Percentiles rank a stretch among this genome's conserved stretches.
Evolutionary conservation across 805 yeast species (phyloP).

Genomic region (Saccharomyces jurei): DNA sequence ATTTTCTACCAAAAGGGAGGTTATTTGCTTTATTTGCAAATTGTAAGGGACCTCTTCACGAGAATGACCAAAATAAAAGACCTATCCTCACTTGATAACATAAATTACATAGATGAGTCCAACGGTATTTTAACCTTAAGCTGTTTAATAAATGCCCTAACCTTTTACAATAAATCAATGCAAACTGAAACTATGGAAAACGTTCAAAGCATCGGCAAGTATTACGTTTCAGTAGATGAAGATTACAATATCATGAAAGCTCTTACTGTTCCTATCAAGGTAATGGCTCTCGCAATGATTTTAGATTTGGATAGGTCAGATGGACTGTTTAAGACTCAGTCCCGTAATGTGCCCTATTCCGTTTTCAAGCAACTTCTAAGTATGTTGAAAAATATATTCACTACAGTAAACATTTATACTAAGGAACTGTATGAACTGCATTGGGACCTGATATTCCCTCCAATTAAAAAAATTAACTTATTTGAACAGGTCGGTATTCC

Average conservation of each 20-base stretch:
- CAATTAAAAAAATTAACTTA: slow-evolving; percentile 17
- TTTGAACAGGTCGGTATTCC: slow-evolving; percentile 24
- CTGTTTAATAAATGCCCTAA: slow-evolving; percentile 37
- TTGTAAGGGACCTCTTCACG: slow-evolving; percentile 17
- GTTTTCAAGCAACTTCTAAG: slow-evolving; percentile 41
- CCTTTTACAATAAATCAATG: slow-evolving; percentile 40
- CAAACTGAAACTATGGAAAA: slow-evolving; percentile 31
- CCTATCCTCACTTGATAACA: slow-evolving; percentile 29
- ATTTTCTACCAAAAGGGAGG: slow-evolving; percentile 48
- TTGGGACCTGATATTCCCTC: slow-evolving; percentile 26
- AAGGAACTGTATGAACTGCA: slow-evolving; percentile 24
- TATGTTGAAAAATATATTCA: slow-evolving; percentile 37
- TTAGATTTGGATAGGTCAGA: slow-evolving; percentile 12
- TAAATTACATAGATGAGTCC: slow-evolving; percentile 32
- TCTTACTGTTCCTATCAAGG: slow-evolving; percentile 17
- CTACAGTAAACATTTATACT: slow-evolving; percentile 28
- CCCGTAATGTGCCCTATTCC: slow-evolving; percentile 29
- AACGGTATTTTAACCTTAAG: slow-evolving; percentile 32
- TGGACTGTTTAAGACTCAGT: slow-evolving; percentile 21
- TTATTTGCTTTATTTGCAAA: slow-evolving; percentile 24
- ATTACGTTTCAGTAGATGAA: slow-evolving; percentile 15
- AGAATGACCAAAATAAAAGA: slow-evolving; percentile 18
- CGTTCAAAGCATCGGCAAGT: slow-evolving; percentile 17
- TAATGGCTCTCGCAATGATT: slow-evolving; percentile 17
- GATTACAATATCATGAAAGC: slow-evolving; percentile 21